Evolutionary conservation across 2,329 filamentous ascomycete species (phyloP).

Genomic region (Rhynchosporium secalis): DNA sequence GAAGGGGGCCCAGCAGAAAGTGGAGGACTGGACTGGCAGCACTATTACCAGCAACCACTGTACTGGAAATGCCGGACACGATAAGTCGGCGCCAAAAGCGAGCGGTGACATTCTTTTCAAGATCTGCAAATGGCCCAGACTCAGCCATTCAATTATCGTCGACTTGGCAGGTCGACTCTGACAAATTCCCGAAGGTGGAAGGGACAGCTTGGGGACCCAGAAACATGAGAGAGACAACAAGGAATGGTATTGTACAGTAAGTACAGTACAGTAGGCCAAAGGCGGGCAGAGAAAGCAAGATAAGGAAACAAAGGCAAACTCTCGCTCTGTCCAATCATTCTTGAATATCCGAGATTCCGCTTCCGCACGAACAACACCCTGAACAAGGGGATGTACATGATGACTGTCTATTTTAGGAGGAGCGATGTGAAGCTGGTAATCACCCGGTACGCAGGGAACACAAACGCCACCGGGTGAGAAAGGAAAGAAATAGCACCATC

Average conservation of each 20-base stretch:
- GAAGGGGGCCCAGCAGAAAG: neutral
- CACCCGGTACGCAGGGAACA: too few species aligned
- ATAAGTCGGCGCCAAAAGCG: neutral
- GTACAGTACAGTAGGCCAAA: neutral
- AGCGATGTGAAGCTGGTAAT: too few species aligned
- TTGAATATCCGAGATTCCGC: too few species aligned
- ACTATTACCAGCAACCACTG: neutral
- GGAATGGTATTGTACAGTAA: neutral
- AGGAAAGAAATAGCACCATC: too few species aligned
- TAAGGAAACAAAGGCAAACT: too few species aligned
- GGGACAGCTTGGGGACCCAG: neutral
- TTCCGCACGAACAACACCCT: too few species aligned
- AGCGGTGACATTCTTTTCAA: neutral
- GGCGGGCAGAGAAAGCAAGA: neutral
- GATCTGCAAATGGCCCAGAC: neutral
- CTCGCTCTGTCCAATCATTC: too few species aligned
- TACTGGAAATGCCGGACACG: neutral
- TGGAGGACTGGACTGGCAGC: neutral
- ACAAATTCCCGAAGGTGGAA: neutral
- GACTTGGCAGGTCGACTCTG: conserved; percentile 5
- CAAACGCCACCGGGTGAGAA: too few species aligned
- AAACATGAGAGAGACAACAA: neutral
- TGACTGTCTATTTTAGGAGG: too few species aligned
- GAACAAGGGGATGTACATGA: too few species aligned
- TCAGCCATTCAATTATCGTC: neutral